Evolutionary conservation across 192 early-diverging fungal species (phyloP).

Genomic region (Entophlyctis luteolus): DNA sequence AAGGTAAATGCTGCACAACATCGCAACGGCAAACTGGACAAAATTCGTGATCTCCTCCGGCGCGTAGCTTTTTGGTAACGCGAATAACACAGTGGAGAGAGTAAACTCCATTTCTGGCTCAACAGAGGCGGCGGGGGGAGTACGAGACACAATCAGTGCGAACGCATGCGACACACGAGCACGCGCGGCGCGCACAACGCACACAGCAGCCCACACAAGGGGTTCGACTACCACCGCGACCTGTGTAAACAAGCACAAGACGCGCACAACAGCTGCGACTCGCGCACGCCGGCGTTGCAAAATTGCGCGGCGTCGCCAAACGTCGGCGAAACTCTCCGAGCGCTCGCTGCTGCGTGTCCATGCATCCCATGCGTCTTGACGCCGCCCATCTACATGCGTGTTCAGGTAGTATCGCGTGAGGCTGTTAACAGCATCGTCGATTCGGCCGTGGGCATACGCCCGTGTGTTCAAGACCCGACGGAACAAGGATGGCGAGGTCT

Average conservation of each 20-base stretch:
- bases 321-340: background rate
- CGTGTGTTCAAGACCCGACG: conserved; percentile 36
- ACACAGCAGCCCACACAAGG: background rate
- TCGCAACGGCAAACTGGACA: conserved; percentile 39
- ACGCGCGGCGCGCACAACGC: background rate
- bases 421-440: conserved; percentile 50
- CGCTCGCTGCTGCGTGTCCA: conserved; percentile 42
- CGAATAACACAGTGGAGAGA: conserved; percentile 27
- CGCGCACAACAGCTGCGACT: conserved; percentile 34
- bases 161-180: too few species aligned
- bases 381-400: conserved; percentile 48
- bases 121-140: too few species aligned
- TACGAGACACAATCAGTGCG: too few species aligned
- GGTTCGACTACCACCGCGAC: background rate
- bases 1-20: conserved; percentile 41
- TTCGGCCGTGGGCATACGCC: conserved; percentile 31
- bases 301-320: conserved; percentile 26
- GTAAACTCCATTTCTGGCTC: background rate
- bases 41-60: conserved; percentile 36
- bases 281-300: conserved; percentile 40
- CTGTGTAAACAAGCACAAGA: conserved; percentile 4
- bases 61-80: conserved; percentile 38
- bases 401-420: conserved; percentile 59
- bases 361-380: conserved; percentile 51
- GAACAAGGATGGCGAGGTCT: conserved; percentile 32